Percentiles rank a stretch among this genome's conserved stretches.
These are phyloP conservation scores for Rhexocercosporidium sp. DNA, from an alignment of 2,329 filamentous ascomycete species.

Conservation along the genomic window DNA sequence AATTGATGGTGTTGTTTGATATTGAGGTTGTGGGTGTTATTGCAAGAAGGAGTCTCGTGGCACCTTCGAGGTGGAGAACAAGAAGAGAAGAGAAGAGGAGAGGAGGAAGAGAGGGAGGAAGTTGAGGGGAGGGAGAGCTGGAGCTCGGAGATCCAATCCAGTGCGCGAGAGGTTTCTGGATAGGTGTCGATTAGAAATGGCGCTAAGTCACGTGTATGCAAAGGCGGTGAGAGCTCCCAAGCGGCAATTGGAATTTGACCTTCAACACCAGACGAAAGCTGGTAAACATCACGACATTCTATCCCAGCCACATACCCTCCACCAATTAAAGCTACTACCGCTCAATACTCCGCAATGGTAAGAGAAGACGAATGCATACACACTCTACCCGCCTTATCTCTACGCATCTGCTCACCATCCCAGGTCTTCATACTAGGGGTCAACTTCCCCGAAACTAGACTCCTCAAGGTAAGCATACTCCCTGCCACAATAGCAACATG, in stretches of 20 bases:
- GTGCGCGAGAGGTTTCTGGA: constrained; percentile 37
- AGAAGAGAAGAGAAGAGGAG: neutral
- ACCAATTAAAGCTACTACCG: constrained; percentile 10
- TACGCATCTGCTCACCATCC: constrained; percentile 21
- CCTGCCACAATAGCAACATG: neutral
- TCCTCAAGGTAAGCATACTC: constrained; percentile 72
- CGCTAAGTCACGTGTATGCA: constrained; percentile 30
- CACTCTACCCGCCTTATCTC: neutral
- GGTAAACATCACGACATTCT: neutral
- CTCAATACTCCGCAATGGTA: constrained; percentile 35
- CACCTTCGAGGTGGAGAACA: constrained; percentile 18
- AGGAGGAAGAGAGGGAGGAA: neutral
- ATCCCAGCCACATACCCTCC: neutral
- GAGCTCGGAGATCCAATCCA: constrained; percentile 10
- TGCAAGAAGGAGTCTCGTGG: constrained; percentile 14
- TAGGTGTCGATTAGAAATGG: constrained; percentile 38
- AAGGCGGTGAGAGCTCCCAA: constrained; percentile 18
- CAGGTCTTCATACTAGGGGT: constrained; percentile 80
- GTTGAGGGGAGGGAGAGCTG: neutral
- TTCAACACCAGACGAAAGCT: constrained; percentile 17
- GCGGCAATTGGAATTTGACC: constrained; percentile 18
- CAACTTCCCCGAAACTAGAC: constrained; percentile 82
- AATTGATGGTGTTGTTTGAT: constrained; percentile 30
- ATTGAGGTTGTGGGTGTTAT: constrained; percentile 14
- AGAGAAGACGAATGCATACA: no score